These are phyloP conservation scores for Sicyos baderoa DNA, from an alignment of 306 rosid species.

Conservation along the genomic window DNA sequence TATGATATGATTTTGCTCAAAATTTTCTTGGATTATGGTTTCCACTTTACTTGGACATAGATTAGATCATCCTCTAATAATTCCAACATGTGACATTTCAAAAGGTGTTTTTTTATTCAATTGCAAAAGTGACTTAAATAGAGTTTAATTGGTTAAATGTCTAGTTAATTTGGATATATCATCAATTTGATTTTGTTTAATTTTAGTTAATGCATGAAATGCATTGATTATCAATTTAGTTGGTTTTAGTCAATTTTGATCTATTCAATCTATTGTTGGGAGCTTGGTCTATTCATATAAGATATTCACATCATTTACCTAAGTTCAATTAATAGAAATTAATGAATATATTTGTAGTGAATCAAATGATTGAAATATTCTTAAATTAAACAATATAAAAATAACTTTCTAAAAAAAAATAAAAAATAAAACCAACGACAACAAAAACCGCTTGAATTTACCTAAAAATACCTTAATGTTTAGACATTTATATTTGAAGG, in stretches of 20 bases:
- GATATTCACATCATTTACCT: neutral
- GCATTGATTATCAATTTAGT: neutral
- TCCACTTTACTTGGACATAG: neutral
- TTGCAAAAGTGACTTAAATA: neutral
- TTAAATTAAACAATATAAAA: neutral
- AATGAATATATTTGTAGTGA: neutral
- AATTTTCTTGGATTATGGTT: neutral
- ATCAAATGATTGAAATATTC: neutral
- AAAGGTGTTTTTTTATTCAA: neutral
- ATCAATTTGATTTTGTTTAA: neutral
- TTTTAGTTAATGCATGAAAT: neutral
- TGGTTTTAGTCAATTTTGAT: neutral
- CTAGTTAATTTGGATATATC: neutral
- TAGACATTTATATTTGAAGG: too few species aligned
- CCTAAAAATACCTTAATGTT: too few species aligned
- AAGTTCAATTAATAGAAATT: neutral
- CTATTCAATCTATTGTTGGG: neutral
- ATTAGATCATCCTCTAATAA: neutral
- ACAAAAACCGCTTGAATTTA: too few species aligned
- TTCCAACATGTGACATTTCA: neutral
- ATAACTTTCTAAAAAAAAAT: too few species aligned
- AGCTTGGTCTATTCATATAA: neutral
- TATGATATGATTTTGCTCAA: constrained; percentile 6
- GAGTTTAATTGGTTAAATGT: neutral
- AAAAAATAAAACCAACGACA: too few species aligned